Base-by-base conservation (phyloP, 176 grass and related monocot species). In the Juncus effusus region DNA sequence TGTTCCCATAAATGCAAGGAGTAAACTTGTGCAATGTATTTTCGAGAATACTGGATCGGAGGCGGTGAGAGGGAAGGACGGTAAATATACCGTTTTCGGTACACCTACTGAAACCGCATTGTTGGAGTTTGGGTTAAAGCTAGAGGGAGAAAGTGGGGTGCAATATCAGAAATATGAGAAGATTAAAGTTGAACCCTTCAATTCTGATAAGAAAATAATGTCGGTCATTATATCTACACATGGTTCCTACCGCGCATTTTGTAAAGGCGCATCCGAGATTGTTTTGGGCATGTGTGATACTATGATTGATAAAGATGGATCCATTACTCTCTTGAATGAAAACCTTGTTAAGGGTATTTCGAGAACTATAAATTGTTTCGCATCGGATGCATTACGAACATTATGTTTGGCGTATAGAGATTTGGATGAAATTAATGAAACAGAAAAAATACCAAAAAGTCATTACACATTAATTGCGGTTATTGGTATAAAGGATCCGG, bases 181-280 rank as follows among this genome's bases (percentile, higher is more conserved):
- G 81, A 38, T 88, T 38, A 83, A 67, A 62, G 62, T 96, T 51
- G 87, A 96, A n/a, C 91, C 91, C 57, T 96, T 96, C 13, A 90
- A 87, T 67, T 95, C 86, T 67, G 75, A 90, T 54, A 90, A 82
- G 77, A 95, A 95, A 81, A 96, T 79, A 36, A 96, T 96, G 92
- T 91, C 92, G 45, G 87, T 96, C 39, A 54, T 85, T 50, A 67
- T 96, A 77, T 60, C 69, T 42, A 74, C 87, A 85, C 59, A 77
- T 38, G 87, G 87, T 81, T 70, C 74, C 9, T 40, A 85, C 44
- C 82, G 87, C 10, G 73, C 81, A 35, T 91, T 86, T 74, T 88
- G 81, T 56, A 96, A 96, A 91, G 92, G 92, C 54, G 87, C 79
- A 55, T 74, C 92, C 13, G 92, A 96, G 87, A 83, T 96, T 66